A percentile compares a stretch with the other conserved stretches of the same genome.
Conservation (phyloP, 2,329 filamentous ascomycete species). For the Aspergillus quadricinctus region DNA sequence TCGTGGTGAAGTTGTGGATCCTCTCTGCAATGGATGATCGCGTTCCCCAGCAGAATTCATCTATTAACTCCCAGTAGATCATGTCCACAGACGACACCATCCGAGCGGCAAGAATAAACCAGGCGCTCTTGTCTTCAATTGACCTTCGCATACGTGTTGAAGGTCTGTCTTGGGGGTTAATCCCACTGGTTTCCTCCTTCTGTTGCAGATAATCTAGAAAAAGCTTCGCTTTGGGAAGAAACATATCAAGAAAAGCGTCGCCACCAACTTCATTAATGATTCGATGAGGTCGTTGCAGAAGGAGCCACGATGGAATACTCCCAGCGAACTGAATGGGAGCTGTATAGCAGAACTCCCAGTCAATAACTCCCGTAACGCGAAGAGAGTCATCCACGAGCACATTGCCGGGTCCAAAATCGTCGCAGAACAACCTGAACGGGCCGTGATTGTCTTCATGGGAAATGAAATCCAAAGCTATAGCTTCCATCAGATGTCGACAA, state of each 20-base stretch:
- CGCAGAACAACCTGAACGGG: slow-evolving; percentile 21
- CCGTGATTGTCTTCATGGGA: slow-evolving; percentile 5
- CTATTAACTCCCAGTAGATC: slow-evolving; percentile 7
- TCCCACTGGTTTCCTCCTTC: background rate
- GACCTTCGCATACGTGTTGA: slow-evolving; percentile 3
- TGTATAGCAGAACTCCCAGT: slow-evolving; percentile 28
- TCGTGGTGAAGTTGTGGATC: background rate
- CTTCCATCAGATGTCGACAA: slow-evolving; percentile 6
- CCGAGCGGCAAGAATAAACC: slow-evolving; percentile 5
- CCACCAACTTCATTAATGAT: background rate
- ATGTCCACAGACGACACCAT: slow-evolving; percentile 2
- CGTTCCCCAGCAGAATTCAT: slow-evolving; percentile 9
- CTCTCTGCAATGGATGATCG: background rate
- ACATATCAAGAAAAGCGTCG: background rate
- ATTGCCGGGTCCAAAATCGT: slow-evolving; percentile 26
- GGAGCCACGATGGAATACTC: slow-evolving; percentile 12
- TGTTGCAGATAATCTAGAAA: background rate
- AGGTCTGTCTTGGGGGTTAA: background rate
- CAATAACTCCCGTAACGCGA: slow-evolving; percentile 18
- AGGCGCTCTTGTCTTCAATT: background rate
- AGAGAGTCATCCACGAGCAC: slow-evolving; percentile 20
- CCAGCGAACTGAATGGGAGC: slow-evolving; percentile 15
- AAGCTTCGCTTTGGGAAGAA: background rate
- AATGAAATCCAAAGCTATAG: background rate
- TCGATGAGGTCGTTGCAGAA: slow-evolving; percentile 5